Evolutionary conservation across 2,329 filamentous ascomycete species (phyloP).

Genomic region (Sclerotinia trifoliorum): DNA sequence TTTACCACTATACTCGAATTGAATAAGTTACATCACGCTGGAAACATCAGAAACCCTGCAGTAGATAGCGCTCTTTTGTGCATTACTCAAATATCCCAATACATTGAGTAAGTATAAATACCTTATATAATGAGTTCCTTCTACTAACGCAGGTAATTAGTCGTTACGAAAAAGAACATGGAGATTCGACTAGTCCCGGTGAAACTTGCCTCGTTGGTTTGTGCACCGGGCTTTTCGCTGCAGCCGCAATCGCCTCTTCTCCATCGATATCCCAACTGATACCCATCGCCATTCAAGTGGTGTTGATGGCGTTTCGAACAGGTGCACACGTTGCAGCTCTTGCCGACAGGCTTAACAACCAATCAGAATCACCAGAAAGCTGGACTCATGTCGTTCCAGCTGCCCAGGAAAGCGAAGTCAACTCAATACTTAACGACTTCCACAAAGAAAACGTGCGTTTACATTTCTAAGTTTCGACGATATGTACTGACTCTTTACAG

Average conservation of each 20-base stretch:
- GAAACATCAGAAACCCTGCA: slow-evolving; percentile 56
- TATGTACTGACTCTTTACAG: slow-evolving; percentile 9
- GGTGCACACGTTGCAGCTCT: slow-evolving; percentile 24
- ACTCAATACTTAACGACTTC: slow-evolving; percentile 54
- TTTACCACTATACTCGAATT: slow-evolving; percentile 64
- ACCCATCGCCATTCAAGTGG: slow-evolving; percentile 21
- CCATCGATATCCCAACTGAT: slow-evolving; percentile 20
- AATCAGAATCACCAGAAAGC: slow-evolving; percentile 50
- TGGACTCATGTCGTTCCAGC: slow-evolving; percentile 68
- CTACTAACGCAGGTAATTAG: slow-evolving; percentile 11
- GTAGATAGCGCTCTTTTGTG: slow-evolving; percentile 65
- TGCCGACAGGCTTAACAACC: slow-evolving; percentile 30
- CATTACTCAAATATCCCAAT: slow-evolving; percentile 64
- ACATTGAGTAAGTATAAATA: slow-evolving; percentile 57
- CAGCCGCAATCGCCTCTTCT: slow-evolving; percentile 22
- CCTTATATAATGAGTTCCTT: background rate
- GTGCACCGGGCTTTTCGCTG: slow-evolving; percentile 22
- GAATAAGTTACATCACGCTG: slow-evolving; percentile 61
- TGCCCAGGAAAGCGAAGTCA: slow-evolving; percentile 51
- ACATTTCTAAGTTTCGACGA: background rate
- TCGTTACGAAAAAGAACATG: slow-evolving; percentile 22
- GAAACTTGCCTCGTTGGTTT: slow-evolving; percentile 23
- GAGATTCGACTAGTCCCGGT: slow-evolving; percentile 5
- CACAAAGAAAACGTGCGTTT: slow-evolving; percentile 52
- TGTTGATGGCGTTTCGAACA: slow-evolving; percentile 19